These are phyloP conservation scores for Aspergillus cejpii DNA, from an alignment of 2,329 filamentous ascomycete species.

Conservation along the genomic window DNA sequence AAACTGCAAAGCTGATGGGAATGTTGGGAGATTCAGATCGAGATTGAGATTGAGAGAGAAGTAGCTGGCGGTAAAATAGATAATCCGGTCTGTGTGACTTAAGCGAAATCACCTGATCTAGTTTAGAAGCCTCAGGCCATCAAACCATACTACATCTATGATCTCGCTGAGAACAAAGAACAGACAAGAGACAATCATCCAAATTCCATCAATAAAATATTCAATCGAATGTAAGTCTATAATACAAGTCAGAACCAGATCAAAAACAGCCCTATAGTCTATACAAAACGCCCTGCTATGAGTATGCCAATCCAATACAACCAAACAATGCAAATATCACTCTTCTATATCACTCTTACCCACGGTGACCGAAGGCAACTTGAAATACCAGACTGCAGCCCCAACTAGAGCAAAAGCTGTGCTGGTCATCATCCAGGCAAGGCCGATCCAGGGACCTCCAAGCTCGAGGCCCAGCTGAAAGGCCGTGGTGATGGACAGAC, in stretches of 20 bases:
- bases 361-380: slow-evolving; percentile 11
- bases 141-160: no score
- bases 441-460: slow-evolving; percentile 44
- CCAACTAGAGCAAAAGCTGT: slow-evolving; percentile 30
- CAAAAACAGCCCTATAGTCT: neutral
- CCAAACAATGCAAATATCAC: neutral
- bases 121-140: neutral
- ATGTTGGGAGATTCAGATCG: no score
- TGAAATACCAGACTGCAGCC: slow-evolving; percentile 24
- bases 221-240: neutral
- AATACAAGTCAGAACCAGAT: neutral
- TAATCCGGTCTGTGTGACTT: neutral
- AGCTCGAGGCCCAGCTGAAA: slow-evolving; percentile 45
- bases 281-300: neutral
- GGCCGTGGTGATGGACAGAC: slow-evolving; percentile 41
- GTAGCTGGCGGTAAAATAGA: neutral
- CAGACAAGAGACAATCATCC: no score
- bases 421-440: slow-evolving; percentile 43
- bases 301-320: neutral
- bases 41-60: no score
- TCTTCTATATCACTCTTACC: slow-evolving; percentile 5
- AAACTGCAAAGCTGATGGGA: no score
- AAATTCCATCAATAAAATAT: no score
- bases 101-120: neutral
- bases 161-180: no score